Evolutionary conservation across 352 stramenopile genomes (phyloP).

Genomic region (Phytophthora melonis): DNA sequence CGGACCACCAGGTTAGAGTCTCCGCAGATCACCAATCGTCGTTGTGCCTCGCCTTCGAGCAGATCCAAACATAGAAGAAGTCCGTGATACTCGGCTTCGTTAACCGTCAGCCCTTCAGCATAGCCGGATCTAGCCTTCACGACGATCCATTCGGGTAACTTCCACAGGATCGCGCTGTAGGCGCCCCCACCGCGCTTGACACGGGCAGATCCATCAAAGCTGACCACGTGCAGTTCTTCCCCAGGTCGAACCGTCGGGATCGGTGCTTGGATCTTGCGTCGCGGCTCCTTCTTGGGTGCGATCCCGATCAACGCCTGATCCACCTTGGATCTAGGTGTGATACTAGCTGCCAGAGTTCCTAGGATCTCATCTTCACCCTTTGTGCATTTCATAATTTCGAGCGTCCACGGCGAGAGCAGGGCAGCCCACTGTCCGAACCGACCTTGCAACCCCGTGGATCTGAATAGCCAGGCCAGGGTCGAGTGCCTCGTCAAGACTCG

Average conservation of each 20-base stretch:
- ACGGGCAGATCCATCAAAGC: conserved; percentile 6
- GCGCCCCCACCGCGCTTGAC: background rate
- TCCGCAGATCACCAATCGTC: background rate
- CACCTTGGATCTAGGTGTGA: background rate
- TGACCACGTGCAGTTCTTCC: background rate
- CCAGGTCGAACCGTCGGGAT: background rate
- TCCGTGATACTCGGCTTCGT: conserved; percentile 6
- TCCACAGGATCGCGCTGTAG: conserved; percentile 6
- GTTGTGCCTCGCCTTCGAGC: background rate
- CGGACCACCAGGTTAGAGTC: conserved; percentile 9
- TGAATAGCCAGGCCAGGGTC: conserved; percentile 8
- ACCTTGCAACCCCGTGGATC: background rate
- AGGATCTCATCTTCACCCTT: background rate
- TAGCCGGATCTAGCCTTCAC: background rate
- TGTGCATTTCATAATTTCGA: background rate
- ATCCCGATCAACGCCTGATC: background rate
- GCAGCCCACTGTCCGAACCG: conserved; percentile 4
- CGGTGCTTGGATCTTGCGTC: background rate
- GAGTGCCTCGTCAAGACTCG: conserved; percentile 2
- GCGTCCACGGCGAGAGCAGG: background rate
- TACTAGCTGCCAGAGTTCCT: background rate
- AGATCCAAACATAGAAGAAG: background rate
- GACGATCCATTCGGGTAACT: background rate
- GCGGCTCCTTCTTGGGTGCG: background rate
- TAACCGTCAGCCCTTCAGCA: background rate